Evolutionary conservation across 1,284 basidiomycete genomes (phyloP).

Genomic region (Ustilago hordei): DNA sequence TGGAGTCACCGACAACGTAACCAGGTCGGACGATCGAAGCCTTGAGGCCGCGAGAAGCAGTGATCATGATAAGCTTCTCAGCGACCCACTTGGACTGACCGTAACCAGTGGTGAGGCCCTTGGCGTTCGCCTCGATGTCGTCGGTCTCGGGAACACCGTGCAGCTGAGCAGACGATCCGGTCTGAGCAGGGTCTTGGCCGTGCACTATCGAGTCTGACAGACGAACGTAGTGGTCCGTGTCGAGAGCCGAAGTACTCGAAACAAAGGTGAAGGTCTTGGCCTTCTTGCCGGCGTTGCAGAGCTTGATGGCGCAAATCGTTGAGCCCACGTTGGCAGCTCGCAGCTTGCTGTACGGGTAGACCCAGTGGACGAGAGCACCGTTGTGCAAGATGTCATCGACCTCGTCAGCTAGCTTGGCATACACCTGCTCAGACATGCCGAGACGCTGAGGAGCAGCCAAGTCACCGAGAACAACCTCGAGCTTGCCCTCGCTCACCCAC

Average conservation of each 20-base stretch:
- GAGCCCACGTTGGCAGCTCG: constrained; percentile 90
- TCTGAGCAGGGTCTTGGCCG: constrained; percentile 35
- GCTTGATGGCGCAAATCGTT: constrained; percentile 84
- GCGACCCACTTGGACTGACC: constrained; percentile 99
- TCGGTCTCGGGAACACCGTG: constrained; percentile 87
- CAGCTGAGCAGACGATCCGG: constrained; percentile 23
- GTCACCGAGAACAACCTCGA: constrained; percentile 92
- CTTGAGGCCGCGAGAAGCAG: constrained; percentile 84
- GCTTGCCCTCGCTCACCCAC: constrained; percentile 79
- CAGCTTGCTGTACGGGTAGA: constrained; percentile 95
- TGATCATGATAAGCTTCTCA: constrained; percentile 92
- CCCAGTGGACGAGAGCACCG: constrained; percentile 98
- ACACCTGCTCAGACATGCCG: constrained; percentile 78
- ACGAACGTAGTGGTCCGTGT: constrained; percentile 88
- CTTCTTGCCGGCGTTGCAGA: constrained; percentile 75
- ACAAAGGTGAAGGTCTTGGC: constrained; percentile 90
- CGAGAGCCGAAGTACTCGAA: constrained; percentile 92
- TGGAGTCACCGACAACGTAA: constrained; percentile 94
- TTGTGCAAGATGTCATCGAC: constrained; percentile 92
- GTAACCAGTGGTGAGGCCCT: constrained; percentile 87
- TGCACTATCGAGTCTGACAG: constrained; percentile 77
- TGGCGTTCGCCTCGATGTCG: constrained; percentile 86
- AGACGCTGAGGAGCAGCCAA: constrained; percentile 79
- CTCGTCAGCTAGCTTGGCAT: constrained; percentile 79
- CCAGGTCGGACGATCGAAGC: constrained; percentile 92